Evolutionary conservation across 2,329 filamentous ascomycete species (phyloP), one percentile per base, ranked within the genome.

Genomic region (Colletotrichum tofieldiae): DNA sequence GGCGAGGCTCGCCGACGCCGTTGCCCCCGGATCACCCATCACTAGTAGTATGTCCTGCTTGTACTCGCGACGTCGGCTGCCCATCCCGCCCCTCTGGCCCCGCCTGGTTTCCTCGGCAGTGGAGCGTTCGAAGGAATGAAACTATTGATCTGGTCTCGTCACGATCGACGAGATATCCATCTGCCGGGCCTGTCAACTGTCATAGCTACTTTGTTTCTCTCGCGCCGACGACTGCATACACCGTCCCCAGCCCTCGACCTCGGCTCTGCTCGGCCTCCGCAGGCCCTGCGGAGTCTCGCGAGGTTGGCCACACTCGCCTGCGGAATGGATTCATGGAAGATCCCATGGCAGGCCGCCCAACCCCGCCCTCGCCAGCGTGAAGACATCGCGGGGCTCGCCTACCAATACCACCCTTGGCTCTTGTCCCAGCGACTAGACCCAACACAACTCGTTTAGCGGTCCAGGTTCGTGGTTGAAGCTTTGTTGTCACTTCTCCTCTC

Each of bases 71-170:
- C 20, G 20, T 61, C 23, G 41, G 39, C 43, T 61, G 9, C 43
- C 29, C 23, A 29, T 37, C 16, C 58, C 43, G 29, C 51, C 51
- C 29, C 51, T 11, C 20, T 18, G 16, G 26, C 29, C 29, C 9
- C 51, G 51, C 51, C 16, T 52, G 11, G 3, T n/a, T 54, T 29
- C 29, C 43, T 56, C 47, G 51, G 61, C 43, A 63, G 70, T 71
- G 66, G 49, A 49, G 26, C 35, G 55, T 37, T 41, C 47, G 26
- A 43, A 56, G 60, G 47, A 73, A 51, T 26, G 67, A 54, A 61
- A 73, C 71, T 73, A 73, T 73, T 41, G 67, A 71, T 51, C 54
- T 26, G 49, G 47, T 47, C 37, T 37, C n/a, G 67, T 70, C 51
- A 45, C 20, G 32, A 67, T 67, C 56, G 37, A 35, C 65, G 35